phyloP scores from a whole-genome alignment of 208 protist species.

The Crithidia sp. region DNA sequence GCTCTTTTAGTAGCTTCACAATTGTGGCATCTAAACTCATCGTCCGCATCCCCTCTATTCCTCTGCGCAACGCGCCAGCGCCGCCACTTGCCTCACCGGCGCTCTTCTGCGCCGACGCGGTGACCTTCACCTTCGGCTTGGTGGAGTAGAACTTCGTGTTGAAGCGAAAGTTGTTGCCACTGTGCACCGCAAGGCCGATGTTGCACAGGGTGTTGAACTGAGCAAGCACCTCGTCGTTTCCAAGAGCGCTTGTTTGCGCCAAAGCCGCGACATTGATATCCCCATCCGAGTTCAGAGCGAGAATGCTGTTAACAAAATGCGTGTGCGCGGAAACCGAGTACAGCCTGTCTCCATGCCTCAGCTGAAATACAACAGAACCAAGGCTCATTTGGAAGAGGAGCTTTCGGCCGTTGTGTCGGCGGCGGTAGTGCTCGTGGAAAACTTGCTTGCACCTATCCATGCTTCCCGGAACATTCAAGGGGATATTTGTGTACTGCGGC shows the following conservation, averaged over 20 bases:
- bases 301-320: conserved; percentile 69
- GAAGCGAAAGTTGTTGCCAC: conserved; percentile 37
- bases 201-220: conserved; percentile 52
- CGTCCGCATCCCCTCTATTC: conserved; percentile 34
- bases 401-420: conserved; percentile 72
- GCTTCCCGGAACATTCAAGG: conserved; percentile 39
- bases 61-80: conserved; percentile 4
- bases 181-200: conserved; percentile 32
- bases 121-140: conserved; percentile 38
- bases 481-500: conserved; percentile 56
- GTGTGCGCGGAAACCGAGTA: conserved; percentile 72
- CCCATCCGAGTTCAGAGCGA: conserved; percentile 48
- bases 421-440: conserved; percentile 67
- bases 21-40: conserved; percentile 69
- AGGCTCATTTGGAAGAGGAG: conserved; percentile 70
- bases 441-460: conserved; percentile 65
- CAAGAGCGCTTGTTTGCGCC: conserved; percentile 23
- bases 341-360: conserved; percentile 35
- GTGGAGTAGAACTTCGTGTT: conserved; percentile 43
- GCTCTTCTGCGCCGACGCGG: conserved; percentile 21
- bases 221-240: conserved; percentile 28
- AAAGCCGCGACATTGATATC: conserved; percentile 23
- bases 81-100: conserved; percentile 6
- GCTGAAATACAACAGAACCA: conserved; percentile 65
- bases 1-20: conserved; percentile 67